Base-by-base conservation (phyloP, 306 rosid genomes). In the Acacia melanoxylon region DNA sequence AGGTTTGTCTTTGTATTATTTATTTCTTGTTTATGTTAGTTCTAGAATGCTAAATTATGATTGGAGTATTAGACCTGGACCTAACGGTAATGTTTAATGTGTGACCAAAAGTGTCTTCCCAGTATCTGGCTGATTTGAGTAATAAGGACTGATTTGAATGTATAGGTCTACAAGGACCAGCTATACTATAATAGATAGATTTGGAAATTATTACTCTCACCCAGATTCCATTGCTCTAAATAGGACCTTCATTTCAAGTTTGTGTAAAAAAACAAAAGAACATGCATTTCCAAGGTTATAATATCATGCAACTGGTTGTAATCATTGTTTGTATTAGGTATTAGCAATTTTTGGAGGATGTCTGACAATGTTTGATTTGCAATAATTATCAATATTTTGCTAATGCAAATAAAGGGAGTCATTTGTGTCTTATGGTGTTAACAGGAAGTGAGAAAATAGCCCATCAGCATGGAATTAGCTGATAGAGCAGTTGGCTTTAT, bases 401-500 rank as follows among this genome's bases (percentile, higher is more conserved):
- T 68, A 56, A 62, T 75, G 44, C 33, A 46, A 69, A 45, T 8
- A 24, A 41, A 37, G 52, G 27, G n/a, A 74, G 52, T 77, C 70
- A 86, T 78, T 33, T 58, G 37, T 82, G 72, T 51, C 35, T 59
- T 77, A 82, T 46, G 46, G 49, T 82, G 66, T 75, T 62, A 25
- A 62, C 89, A 92, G 98, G 90, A 77, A 65, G 78, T 46, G 74
- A 78, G 80, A 84, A 74, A 74, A 37, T 40, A 48, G 83, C 22
- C 73, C 77, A 68, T 66, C 83, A 49, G 79, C 73, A 95, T 96
- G 98, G 97, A 96, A 83, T 75, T 90, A 76, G 93, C 97, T 8
- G 98, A 96, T 86, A 93, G 86, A 90, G 91, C 92, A 27, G 90
- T 91, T 75, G 99, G 99, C 82, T 87, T 92, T 86, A 81, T 93